These are phyloP conservation scores for Sideroxylon spinosum DNA, from an alignment of 179 eudicot genomes.

Conservation along the genomic window DNA sequence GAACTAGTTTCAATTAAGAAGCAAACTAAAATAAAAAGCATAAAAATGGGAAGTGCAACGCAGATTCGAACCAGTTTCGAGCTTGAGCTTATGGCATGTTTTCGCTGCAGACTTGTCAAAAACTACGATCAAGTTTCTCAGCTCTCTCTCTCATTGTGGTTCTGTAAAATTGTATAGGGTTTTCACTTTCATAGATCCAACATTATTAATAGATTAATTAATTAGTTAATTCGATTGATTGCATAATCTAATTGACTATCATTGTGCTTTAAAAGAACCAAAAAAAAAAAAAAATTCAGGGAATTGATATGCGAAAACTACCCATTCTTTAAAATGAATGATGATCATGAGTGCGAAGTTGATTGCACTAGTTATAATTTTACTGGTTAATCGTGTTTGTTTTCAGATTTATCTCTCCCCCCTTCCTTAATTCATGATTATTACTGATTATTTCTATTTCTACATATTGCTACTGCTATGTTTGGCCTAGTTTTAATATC, in stretches of 20 bases:
- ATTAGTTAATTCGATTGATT: too few relatives aligned
- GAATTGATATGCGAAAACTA: slow-evolving; percentile 91
- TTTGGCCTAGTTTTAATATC: too few relatives aligned
- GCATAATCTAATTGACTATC: neutral
- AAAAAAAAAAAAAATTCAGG: slow-evolving; percentile 51
- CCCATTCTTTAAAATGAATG: slow-evolving; percentile 81
- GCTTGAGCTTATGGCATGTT: slow-evolving; percentile 87
- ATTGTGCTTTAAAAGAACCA: neutral
- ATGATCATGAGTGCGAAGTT: slow-evolving; percentile 74
- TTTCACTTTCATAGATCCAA: neutral
- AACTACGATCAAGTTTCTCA: slow-evolving; percentile 75
- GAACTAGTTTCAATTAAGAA: too few relatives aligned
- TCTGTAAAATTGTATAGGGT: neutral
- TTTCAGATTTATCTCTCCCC: neutral
- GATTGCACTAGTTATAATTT: slow-evolving; percentile 95
- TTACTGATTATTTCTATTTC: neutral
- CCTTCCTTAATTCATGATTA: neutral
- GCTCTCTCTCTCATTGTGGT: neutral
- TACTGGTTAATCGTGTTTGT: slow-evolving; percentile 46
- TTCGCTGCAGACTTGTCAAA: slow-evolving; percentile 88
- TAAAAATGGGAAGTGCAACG: slow-evolving; percentile 32
- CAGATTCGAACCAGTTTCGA: slow-evolving; percentile 95
- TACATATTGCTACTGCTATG: too few relatives aligned
- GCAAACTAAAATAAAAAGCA: neutral
- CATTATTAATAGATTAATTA: too few relatives aligned